These are phyloP conservation scores for Suillus hirtellus DNA, from an alignment of 768 basidiomycete species.

Conservation along the genomic window DNA sequence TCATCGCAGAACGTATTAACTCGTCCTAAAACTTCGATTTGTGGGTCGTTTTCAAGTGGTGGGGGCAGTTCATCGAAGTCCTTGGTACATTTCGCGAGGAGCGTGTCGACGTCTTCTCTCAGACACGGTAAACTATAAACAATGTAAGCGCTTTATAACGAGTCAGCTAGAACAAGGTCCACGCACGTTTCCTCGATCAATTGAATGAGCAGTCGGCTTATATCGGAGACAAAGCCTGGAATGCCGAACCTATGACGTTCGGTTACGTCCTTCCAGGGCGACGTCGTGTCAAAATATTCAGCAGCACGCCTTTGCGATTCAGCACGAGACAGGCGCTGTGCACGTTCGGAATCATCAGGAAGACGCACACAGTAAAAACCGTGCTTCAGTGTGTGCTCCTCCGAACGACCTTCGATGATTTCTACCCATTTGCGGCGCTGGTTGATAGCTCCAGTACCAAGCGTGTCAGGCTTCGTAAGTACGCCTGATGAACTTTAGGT, in stretches of 20 bases:
- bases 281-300: conserved; percentile 14
- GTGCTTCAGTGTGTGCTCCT: conserved; percentile 36
- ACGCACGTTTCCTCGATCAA: conserved; percentile 35
- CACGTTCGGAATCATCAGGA: conserved; percentile 39
- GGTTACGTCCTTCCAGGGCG: conserved; percentile 37
- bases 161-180: neutral
- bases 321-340: conserved; percentile 27
- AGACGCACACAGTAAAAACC: conserved; percentile 48
- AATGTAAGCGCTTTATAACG: neutral
- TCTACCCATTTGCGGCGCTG: conserved; percentile 43
- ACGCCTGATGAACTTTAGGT: conserved; percentile 39
- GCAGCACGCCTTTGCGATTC: conserved; percentile 30
- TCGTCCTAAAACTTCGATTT: conserved; percentile 37
- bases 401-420: conserved; percentile 37
- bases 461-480: conserved; percentile 54
- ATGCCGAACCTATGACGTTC: conserved; percentile 37
- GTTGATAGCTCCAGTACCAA: conserved; percentile 38
- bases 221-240: conserved; percentile 31
- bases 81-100: conserved; percentile 26
- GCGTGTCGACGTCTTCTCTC: conserved; percentile 23
- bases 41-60: conserved; percentile 35
- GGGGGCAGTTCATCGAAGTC: conserved; percentile 33
- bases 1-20: conserved; percentile 35
- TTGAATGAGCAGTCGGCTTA: conserved; percentile 37
- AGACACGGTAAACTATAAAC: conserved; percentile 32